Evolutionary conservation across 2,329 filamentous ascomycete genomes (phyloP).

Genomic region (Pleoardoris graminearum): DNA sequence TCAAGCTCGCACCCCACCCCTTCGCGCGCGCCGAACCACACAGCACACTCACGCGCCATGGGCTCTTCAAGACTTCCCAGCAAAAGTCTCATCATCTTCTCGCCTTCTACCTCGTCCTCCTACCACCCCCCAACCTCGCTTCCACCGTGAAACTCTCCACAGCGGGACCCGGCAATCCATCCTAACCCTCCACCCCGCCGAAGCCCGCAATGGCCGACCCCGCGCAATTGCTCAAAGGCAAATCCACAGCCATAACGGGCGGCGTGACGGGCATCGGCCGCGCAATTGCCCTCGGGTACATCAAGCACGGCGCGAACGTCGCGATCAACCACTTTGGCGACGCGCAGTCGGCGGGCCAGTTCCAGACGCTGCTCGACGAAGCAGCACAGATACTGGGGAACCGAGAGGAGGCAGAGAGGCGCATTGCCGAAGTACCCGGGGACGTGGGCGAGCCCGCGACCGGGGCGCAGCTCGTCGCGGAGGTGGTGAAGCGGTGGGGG

Average conservation of each 20-base stretch:
- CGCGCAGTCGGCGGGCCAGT: conserved; percentile 52
- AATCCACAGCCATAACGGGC: conserved; percentile 84
- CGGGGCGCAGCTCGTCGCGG: conserved; percentile 66
- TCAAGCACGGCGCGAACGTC: conserved; percentile 76
- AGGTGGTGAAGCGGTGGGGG: conserved; percentile 64
- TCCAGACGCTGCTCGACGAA: conserved; percentile 53
- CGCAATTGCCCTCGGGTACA: conserved; percentile 79
- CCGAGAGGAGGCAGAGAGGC: conserved; percentile 39
- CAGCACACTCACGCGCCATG: conserved; percentile 2
- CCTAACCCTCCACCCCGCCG: not conserved
- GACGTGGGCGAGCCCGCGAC: conserved; percentile 78
- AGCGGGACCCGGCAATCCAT: not conserved
- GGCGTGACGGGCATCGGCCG: conserved; percentile 85
- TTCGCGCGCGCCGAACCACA: conserved; percentile 7
- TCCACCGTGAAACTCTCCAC: not conserved
- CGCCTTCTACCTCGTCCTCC: too few relatives aligned
- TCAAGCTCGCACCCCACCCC: conserved; percentile 3
- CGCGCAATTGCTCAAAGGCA: conserved; percentile 64
- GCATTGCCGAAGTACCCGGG: conserved; percentile 69
- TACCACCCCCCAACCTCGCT: not conserved
- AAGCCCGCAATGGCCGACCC: conserved; percentile 12
- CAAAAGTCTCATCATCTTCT: not conserved
- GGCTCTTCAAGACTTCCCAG: not conserved
- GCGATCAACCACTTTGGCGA: conserved; percentile 77
- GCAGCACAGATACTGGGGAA: conserved; percentile 25